phyloP scores from a whole-genome alignment of 192 early-diverging fungal genomes.

The Linnemannia hyalina region DNA sequence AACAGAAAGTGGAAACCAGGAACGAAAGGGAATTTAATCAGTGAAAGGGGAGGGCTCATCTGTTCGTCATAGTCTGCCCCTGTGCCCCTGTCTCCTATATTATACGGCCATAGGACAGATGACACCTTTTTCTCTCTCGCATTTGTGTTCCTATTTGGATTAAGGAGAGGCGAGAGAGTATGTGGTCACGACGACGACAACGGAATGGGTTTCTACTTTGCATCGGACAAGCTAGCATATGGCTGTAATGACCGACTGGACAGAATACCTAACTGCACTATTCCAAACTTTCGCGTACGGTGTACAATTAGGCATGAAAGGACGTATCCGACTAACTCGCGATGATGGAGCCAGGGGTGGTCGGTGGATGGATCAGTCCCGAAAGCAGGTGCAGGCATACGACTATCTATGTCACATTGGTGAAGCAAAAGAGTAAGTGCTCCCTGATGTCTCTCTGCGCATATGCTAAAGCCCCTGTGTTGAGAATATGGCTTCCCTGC shows the following conservation, averaged over 20 bases:
- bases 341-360: constrained; percentile 48
- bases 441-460: background rate
- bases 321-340: constrained; percentile 62
- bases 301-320: constrained; percentile 56
- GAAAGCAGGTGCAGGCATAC: constrained; percentile 93
- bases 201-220: background rate
- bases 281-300: background rate
- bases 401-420: constrained; percentile 99
- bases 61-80: background rate
- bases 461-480: too few relatives aligned
- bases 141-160: background rate
- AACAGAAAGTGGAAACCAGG: background rate
- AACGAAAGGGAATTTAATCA: background rate
- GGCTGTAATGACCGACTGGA: background rate
- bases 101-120: constrained; percentile 3
- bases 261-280: background rate
- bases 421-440: constrained; percentile 96
- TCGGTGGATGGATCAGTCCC: constrained; percentile 91
- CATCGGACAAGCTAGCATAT: background rate
- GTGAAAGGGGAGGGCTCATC: background rate
- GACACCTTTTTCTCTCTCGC: background rate
- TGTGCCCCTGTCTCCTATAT: background rate
- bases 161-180: background rate
- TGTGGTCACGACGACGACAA: constrained; percentile 12
- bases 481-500: background rate